Conservation (phyloP, 169 alveolate genomes). For the Cryptosporidium tyzzeri region DNA sequence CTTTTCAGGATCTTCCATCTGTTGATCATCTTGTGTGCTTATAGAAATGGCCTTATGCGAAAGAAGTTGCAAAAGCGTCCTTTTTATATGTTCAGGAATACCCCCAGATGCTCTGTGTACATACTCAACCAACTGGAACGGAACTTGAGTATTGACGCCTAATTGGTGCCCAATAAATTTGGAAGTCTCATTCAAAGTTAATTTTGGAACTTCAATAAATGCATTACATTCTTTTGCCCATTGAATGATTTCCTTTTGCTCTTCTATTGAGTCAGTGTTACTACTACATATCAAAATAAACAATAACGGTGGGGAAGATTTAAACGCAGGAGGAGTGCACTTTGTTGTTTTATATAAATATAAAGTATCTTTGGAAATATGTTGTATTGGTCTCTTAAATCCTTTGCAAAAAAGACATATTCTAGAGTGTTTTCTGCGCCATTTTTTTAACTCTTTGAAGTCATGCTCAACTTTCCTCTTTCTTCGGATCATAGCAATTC, state of each 20-base stretch:
- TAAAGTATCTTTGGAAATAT: slow-evolving; percentile 80
- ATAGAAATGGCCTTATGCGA: slow-evolving; percentile 71
- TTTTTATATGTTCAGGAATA: slow-evolving; percentile 79
- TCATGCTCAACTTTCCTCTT: slow-evolving; percentile 79
- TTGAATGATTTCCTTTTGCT: slow-evolving; percentile 81
- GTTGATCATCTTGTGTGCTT: slow-evolving; percentile 26
- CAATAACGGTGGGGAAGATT: slow-evolving; percentile 81
- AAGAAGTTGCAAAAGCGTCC: slow-evolving; percentile 77
- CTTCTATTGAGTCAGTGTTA: slow-evolving; percentile 80
- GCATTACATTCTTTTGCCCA: slow-evolving; percentile 83
- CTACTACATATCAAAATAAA: slow-evolving; percentile 83
- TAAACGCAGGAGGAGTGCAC: slow-evolving; percentile 81
- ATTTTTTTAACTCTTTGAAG: slow-evolving; percentile 77
- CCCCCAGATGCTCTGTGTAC: slow-evolving; percentile 84
- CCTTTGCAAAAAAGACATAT: slow-evolving; percentile 81
- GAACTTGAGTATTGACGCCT: slow-evolving; percentile 72
- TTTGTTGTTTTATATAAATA: slow-evolving; percentile 76
- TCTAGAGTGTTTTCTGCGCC: slow-evolving; percentile 84
- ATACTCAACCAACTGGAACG: slow-evolving; percentile 79
- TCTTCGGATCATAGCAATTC: slow-evolving; percentile 81
- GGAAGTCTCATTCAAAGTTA: slow-evolving; percentile 78
- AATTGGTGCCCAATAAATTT: slow-evolving; percentile 79
- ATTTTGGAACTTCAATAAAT: slow-evolving; percentile 80
- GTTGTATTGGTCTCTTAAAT: slow-evolving; percentile 27
- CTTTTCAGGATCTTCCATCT: slow-evolving; percentile 26